A percentile compares a stretch with the other conserved stretches of the same genome.
Conservation (phyloP, 352 stramenopile genomes). For the Plasmopara halstedii region DNA sequence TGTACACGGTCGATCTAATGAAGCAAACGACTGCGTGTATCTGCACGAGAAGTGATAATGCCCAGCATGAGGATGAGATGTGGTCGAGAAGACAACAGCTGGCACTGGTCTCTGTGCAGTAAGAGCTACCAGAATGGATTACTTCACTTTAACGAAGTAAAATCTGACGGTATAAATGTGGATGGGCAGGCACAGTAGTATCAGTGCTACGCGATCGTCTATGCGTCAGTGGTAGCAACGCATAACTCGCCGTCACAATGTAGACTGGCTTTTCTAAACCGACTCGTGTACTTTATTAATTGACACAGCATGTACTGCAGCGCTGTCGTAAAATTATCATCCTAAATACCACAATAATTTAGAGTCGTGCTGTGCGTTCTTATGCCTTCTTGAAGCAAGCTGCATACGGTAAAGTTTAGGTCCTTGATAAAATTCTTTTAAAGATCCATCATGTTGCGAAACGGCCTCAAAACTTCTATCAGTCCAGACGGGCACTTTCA, state of each 20-base stretch:
- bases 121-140: neutral
- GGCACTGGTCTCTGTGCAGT: slow-evolving; percentile 9
- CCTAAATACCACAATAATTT: no score
- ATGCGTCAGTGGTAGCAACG: slow-evolving; percentile 1
- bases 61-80: neutral
- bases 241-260: slow-evolving; percentile 9
- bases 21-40: slow-evolving; percentile 2
- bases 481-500: slow-evolving; percentile 8
- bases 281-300: no score
- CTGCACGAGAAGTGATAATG: slow-evolving; percentile 16
- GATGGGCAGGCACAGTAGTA: slow-evolving; percentile 5
- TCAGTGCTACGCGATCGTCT: slow-evolving; percentile 11
- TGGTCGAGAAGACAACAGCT: slow-evolving; percentile 4
- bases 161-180: neutral
- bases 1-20: neutral
- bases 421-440: no score
- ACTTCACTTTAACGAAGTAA: neutral
- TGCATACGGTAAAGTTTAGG: no score
- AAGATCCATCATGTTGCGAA: no score
- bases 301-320: no score
- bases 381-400: no score
- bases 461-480: neutral
- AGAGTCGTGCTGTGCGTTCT: no score
- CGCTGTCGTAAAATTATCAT: no score
- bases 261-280: no score